phyloP scores from a whole-genome alignment of 768 basidiomycete genomes.

The Coprinopsis sp. region DNA sequence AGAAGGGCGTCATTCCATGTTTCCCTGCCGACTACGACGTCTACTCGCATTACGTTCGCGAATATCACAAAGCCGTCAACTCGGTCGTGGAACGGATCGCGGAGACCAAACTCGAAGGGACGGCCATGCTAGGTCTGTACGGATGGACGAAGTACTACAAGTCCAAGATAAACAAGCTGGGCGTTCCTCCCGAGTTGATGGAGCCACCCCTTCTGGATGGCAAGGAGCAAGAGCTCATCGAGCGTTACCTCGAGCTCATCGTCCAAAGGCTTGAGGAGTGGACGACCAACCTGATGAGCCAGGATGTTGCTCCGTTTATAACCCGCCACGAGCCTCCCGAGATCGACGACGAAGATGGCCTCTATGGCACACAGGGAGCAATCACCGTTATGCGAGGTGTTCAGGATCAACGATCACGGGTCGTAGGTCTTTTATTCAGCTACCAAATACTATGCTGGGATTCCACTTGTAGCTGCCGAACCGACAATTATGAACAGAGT shows the following conservation, averaged over 20 bases:
- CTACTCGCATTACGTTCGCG: slow-evolving; percentile 73
- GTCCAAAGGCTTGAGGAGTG: slow-evolving; percentile 96
- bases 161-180: slow-evolving; percentile 91
- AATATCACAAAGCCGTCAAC: slow-evolving; percentile 87
- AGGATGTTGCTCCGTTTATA: slow-evolving; percentile 81
- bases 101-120: slow-evolving; percentile 79
- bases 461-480: slow-evolving; percentile 62
- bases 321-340: slow-evolving; percentile 84
- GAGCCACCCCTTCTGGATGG: slow-evolving; percentile 92
- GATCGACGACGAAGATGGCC: slow-evolving; percentile 81
- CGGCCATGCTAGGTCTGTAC: slow-evolving; percentile 76
- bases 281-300: slow-evolving; percentile 90
- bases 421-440: slow-evolving; percentile 47
- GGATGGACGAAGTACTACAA: slow-evolving; percentile 97
- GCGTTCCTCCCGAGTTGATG: slow-evolving; percentile 72
- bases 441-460: slow-evolving; percentile 10
- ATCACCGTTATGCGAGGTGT: slow-evolving; percentile 91
- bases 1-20: slow-evolving; percentile 82
- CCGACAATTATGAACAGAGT: slow-evolving; percentile 92
- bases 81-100: slow-evolving; percentile 65
- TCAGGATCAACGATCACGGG: slow-evolving; percentile 87
- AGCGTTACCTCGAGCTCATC: slow-evolving; percentile 92
- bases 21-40: slow-evolving; percentile 94
- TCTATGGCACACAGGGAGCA: slow-evolving; percentile 88
- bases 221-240: slow-evolving; percentile 88